phyloP scores from a whole-genome alignment of 1,284 basidiomycete genomes.

The Gymnopus androsaceus region DNA sequence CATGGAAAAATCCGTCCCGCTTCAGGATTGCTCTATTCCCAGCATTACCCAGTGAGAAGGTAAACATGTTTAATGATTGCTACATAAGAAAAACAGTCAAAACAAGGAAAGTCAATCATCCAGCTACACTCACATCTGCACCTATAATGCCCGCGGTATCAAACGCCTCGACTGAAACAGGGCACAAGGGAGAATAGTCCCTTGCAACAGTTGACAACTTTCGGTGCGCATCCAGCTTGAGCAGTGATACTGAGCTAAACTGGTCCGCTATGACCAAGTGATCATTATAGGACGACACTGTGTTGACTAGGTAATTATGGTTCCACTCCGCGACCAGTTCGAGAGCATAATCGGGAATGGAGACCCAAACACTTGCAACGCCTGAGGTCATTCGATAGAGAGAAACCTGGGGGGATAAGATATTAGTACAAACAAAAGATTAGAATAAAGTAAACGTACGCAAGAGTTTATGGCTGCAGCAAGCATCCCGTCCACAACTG shows the following conservation, averaged over 20 bases:
- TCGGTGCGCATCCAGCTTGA: slow-evolving; percentile 49
- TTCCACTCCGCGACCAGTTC: slow-evolving; percentile 63
- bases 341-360: slow-evolving; percentile 34
- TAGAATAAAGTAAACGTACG: slow-evolving; percentile 45
- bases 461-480: slow-evolving; percentile 76
- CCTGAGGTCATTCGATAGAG: slow-evolving; percentile 40
- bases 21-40: slow-evolving; percentile 49
- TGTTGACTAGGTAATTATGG: slow-evolving; percentile 80
- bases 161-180: slow-evolving; percentile 58
- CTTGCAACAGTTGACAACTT: slow-evolving; percentile 65
- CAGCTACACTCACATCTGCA: slow-evolving; percentile 64
- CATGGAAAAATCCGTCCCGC: slow-evolving; percentile 62
- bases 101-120: background rate
- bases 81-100: slow-evolving; percentile 29
- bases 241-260: slow-evolving; percentile 77
- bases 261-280: slow-evolving; percentile 75
- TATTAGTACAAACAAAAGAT: background rate
- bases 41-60: slow-evolving; percentile 54
- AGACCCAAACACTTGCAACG: slow-evolving; percentile 28
- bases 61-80: slow-evolving; percentile 77
- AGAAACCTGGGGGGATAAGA: slow-evolving; percentile 39
- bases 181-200: slow-evolving; percentile 80
- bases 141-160: slow-evolving; percentile 65
- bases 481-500: slow-evolving; percentile 47
- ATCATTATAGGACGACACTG: slow-evolving; percentile 52